Evolutionary conservation across 148 eudicot species (phyloP).

Genomic region (Spergularia marina): DNA sequence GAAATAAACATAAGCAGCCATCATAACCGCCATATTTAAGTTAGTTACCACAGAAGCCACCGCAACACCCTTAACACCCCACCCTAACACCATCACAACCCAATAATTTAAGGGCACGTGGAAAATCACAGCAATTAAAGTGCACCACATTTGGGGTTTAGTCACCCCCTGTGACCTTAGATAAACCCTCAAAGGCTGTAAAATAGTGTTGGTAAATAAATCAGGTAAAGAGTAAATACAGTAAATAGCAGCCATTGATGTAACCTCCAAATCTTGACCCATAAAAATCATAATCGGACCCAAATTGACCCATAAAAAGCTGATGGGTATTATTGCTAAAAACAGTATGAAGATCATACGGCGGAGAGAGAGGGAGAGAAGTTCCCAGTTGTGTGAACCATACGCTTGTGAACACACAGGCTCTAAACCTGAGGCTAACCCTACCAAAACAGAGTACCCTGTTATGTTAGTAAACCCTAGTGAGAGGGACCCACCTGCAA

Average conservation of each 20-base stretch:
- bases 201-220: constrained; percentile 57
- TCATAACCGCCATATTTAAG: constrained; percentile 63
- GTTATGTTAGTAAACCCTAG: constrained; percentile 94
- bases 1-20: constrained; percentile 60
- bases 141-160: constrained; percentile 83
- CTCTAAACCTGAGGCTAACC: constrained; percentile 83
- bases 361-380: constrained; percentile 54
- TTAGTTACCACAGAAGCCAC: constrained; percentile 73
- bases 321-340: constrained; percentile 61
- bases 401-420: constrained; percentile 83
- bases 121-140: constrained; percentile 59
- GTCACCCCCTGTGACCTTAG: constrained; percentile 87
- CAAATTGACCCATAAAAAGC: constrained; percentile 62
- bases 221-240: constrained; percentile 79
- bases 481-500: constrained; percentile 94
- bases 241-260: constrained; percentile 67
- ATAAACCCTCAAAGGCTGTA: constrained; percentile 82
- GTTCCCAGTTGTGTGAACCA: constrained; percentile 62
- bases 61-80: constrained; percentile 82
- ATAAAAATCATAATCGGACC: constrained; percentile 68
- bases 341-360: constrained; percentile 79
- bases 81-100: constrained; percentile 43
- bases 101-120: constrained; percentile 75
- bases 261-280: constrained; percentile 76
- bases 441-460: constrained; percentile 85